Evolutionary conservation across 2,329 filamentous ascomycete species (phyloP).

Genomic region (Alternaria viburni): DNA sequence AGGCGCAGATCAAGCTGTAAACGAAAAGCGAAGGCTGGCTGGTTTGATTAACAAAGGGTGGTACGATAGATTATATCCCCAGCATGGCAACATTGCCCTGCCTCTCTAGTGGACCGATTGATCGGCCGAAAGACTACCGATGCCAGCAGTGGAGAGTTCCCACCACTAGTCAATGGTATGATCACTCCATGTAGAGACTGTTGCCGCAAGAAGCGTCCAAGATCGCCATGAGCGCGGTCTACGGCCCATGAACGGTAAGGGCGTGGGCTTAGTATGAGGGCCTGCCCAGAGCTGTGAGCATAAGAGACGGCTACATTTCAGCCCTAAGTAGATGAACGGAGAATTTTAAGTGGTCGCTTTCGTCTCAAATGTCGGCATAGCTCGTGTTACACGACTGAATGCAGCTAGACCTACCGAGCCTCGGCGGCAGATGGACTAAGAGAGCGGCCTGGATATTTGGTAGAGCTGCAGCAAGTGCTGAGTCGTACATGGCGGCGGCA

Average conservation of each 20-base stretch:
- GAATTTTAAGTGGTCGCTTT: constrained; percentile 12
- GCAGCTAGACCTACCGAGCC: constrained; percentile 22
- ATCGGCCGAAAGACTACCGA: constrained; percentile 9
- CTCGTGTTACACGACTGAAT: constrained; percentile 16
- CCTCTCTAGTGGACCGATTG: constrained; percentile 17
- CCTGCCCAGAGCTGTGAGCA: constrained; percentile 6
- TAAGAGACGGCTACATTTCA: constrained; percentile 13
- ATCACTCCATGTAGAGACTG: constrained; percentile 17
- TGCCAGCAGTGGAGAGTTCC: constrained; percentile 26
- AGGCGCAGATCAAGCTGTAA: constrained; percentile 5
- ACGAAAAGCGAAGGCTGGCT: constrained; percentile 17
- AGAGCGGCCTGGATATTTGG: constrained; percentile 14
- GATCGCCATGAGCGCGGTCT: constrained; percentile 25
- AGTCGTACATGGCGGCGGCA: constrained; percentile 21
- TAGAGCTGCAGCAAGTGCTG: constrained; percentile 16
- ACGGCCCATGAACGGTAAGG: constrained; percentile 20
- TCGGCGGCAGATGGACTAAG: constrained; percentile 13
- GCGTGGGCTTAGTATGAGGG: constrained; percentile 11
- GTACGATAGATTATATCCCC: constrained; percentile 25
- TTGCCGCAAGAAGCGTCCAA: constrained; percentile 12
- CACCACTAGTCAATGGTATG: constrained; percentile 22
- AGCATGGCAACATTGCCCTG: constrained; percentile 16
- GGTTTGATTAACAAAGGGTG: constrained; percentile 14
- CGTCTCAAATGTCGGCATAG: constrained; percentile 4
- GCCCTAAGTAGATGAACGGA: constrained; percentile 16